phyloP scores from a whole-genome alignment of 23 red algal species.

The Gracilaria domingensis region DNA sequence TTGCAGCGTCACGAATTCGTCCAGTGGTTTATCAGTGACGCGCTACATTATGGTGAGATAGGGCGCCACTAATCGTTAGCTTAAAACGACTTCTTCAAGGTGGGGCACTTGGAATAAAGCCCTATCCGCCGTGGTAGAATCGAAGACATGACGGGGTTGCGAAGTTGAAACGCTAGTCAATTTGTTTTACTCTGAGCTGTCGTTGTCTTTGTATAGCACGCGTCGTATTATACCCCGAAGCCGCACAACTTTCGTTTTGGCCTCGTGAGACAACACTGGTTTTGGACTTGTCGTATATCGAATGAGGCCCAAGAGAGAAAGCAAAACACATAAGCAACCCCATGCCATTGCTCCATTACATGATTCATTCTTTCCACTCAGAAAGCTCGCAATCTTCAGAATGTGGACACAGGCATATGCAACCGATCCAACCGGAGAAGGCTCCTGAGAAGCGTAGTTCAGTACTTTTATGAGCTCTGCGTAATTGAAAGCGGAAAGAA shows the following conservation, averaged over 20 bases:
- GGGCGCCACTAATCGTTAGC: no score
- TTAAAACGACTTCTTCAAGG: no score
- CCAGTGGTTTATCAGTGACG: no score
- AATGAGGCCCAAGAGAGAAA: conserved; percentile 35
- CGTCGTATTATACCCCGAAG: conserved; percentile 20
- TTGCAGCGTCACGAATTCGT: no score
- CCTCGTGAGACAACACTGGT: not conserved
- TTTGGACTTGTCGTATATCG: conserved; percentile 10
- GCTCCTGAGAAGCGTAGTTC: conserved; percentile 43
- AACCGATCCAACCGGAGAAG: not conserved
- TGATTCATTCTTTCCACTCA: not conserved
- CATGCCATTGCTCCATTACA: conserved; percentile 10
- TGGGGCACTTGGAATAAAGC: no score
- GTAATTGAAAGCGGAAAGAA: not conserved
- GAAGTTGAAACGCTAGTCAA: not conserved
- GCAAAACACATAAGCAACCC: conserved; percentile 1
- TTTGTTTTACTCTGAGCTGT: not conserved
- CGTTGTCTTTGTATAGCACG: not conserved
- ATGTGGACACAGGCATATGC: conserved; percentile 23
- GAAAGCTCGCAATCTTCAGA: not conserved
- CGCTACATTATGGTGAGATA: no score
- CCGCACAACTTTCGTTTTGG: conserved; percentile 6
- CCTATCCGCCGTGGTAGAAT: no score
- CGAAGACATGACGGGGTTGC: not conserved
- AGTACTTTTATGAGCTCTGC: conserved; percentile 3